Percentiles rank a stretch among this genome's conserved stretches.
Conservation (phyloP, 2,329 filamentous ascomycete species). For the Celoporthe dispersa region DNA sequence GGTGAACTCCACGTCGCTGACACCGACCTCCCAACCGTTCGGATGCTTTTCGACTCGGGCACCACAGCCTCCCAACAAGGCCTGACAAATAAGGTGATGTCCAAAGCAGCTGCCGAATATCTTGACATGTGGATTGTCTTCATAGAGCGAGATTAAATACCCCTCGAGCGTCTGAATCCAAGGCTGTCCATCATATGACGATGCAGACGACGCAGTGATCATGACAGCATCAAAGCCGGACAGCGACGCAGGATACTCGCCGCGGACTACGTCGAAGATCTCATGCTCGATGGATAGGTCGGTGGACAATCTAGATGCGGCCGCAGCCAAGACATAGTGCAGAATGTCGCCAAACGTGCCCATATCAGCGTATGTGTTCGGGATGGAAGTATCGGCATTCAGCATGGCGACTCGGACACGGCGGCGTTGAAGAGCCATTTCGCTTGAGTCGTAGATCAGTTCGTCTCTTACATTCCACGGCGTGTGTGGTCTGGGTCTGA, state of each 20-base stretch:
- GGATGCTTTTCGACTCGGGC: slow-evolving; percentile 14
- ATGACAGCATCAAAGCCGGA: slow-evolving; percentile 18
- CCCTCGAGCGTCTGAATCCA: slow-evolving; percentile 18
- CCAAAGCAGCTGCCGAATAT: slow-evolving; percentile 24
- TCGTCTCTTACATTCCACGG: neutral
- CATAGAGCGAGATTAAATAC: slow-evolving; percentile 16
- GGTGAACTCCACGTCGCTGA: slow-evolving; percentile 19
- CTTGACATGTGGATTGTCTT: neutral
- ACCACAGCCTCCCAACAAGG: slow-evolving; percentile 9
- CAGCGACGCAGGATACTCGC: slow-evolving; percentile 20
- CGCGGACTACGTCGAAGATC: slow-evolving; percentile 20
- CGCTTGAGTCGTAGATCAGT: no score
- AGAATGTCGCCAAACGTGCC: slow-evolving; percentile 25
- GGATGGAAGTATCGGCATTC: slow-evolving; percentile 25
- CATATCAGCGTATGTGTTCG: slow-evolving; percentile 21
- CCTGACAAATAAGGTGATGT: slow-evolving; percentile 21
- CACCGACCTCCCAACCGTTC: slow-evolving; percentile 22
- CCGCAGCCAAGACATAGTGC: slow-evolving; percentile 15
- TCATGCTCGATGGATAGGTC: slow-evolving; percentile 4
- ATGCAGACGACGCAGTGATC: slow-evolving; percentile 23
- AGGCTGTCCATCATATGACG: slow-evolving; percentile 15
- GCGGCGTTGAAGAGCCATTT: neutral
- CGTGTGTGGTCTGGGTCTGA: neutral
- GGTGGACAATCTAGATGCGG: slow-evolving; percentile 3
- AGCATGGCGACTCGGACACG: slow-evolving; percentile 24